A percentile compares a stretch with the other conserved stretches of the same genome.
Evolutionary conservation across 2,329 filamentous ascomycete genomes (phyloP).

Genomic region (Fusarium illudens): DNA sequence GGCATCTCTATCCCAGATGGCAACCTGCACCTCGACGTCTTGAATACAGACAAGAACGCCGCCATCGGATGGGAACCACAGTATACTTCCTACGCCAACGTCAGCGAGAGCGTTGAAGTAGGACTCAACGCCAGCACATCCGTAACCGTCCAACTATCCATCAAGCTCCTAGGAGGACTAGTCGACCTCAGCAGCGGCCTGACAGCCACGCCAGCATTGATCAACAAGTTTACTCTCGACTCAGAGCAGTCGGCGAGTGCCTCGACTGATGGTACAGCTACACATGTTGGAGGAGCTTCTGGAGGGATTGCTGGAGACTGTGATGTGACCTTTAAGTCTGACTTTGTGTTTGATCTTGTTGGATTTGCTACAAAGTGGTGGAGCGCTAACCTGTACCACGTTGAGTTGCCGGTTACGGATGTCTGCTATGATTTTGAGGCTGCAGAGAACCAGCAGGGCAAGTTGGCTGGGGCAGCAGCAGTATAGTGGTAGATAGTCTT

Average conservation of each 20-base stretch:
- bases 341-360: slow-evolving; percentile 41
- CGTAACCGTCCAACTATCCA: slow-evolving; percentile 49
- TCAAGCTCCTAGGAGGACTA: slow-evolving; percentile 47
- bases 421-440: slow-evolving; percentile 28
- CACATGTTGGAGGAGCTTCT: slow-evolving; percentile 2
- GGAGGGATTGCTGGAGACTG: slow-evolving; percentile 28
- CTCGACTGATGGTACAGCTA: slow-evolving; percentile 1
- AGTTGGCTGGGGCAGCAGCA: neutral
- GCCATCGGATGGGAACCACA: slow-evolving; percentile 49
- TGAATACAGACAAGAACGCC: slow-evolving; percentile 41
- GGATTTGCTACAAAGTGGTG: slow-evolving; percentile 42
- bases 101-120: slow-evolving; percentile 36
- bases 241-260: slow-evolving; percentile 38
- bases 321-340: slow-evolving; percentile 36
- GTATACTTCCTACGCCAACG: slow-evolving; percentile 48
- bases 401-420: slow-evolving; percentile 25
- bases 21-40: slow-evolving; percentile 51
- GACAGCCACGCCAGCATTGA: slow-evolving; percentile 48
- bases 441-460: neutral
- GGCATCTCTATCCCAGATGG: slow-evolving; percentile 47
- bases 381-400: slow-evolving; percentile 35
- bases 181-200: slow-evolving; percentile 51
- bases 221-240: slow-evolving; percentile 47
- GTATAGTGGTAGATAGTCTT: neutral
- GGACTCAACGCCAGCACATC: slow-evolving; percentile 40